Evolutionary conservation across 768 basidiomycete species (phyloP).

Genomic region (Auricularia cornea): DNA sequence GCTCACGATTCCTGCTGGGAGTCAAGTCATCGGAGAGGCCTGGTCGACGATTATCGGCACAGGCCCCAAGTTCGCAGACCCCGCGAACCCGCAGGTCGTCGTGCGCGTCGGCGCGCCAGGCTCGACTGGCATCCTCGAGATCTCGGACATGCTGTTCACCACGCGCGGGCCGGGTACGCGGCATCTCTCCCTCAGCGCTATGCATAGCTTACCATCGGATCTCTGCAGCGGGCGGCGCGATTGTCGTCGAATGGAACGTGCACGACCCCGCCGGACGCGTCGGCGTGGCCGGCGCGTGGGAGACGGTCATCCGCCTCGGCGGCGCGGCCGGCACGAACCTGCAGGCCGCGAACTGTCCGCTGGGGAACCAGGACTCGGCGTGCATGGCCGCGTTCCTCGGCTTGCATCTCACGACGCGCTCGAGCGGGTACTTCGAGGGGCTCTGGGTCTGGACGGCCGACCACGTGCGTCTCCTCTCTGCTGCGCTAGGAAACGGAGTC

Average conservation of each 20-base stretch:
- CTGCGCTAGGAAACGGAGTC: neutral
- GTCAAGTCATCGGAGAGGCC: conserved; percentile 51
- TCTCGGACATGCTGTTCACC: conserved; percentile 49
- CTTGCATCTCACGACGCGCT: conserved; percentile 47
- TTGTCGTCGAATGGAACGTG: conserved; percentile 52
- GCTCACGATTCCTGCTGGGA: conserved; percentile 50
- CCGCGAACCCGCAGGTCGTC: conserved; percentile 35
- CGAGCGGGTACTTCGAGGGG: conserved; percentile 32
- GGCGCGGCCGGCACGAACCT: neutral
- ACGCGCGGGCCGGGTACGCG: conserved; percentile 38
- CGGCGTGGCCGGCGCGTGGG: too few relatives aligned
- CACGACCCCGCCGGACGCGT: conserved; percentile 43
- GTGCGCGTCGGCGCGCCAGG: conserved; percentile 42
- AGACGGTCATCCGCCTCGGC: conserved; percentile 38
- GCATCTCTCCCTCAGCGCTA: too few relatives aligned
- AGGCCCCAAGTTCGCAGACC: conserved; percentile 39
- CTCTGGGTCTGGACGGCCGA: conserved; percentile 58
- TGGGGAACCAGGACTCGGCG: conserved; percentile 29
- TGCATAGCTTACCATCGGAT: neutral
- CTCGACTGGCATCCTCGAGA: conserved; percentile 46
- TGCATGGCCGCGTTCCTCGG: conserved; percentile 63
- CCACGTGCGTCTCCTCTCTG: neutral
- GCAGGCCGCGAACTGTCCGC: neutral
- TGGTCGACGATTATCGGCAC: conserved; percentile 52
- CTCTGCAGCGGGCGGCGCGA: conserved; percentile 47